phyloP scores from a whole-genome alignment of 306 rosid species.

The Oemleria cerasiformis region DNA sequence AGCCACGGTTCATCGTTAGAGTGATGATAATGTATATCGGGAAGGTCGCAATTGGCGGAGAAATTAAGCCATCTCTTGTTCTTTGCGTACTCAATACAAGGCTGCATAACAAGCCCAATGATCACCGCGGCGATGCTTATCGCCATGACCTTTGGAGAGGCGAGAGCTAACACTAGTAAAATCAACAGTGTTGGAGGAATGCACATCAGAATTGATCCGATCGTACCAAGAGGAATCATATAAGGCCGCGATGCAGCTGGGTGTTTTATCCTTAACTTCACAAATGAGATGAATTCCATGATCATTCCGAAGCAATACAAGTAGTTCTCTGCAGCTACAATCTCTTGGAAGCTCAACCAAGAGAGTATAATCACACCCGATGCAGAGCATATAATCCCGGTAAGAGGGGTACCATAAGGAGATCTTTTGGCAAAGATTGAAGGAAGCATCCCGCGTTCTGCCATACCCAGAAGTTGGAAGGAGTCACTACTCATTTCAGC shows the following conservation, averaged over 20 bases:
- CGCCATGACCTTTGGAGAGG: slow-evolving; percentile 43
- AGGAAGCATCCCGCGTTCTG: slow-evolving; percentile 64
- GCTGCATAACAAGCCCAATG: slow-evolving; percentile 45
- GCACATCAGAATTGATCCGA: slow-evolving; percentile 55
- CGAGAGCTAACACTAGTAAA: slow-evolving; percentile 49
- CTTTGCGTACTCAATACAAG: slow-evolving; percentile 45
- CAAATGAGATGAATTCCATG: slow-evolving; percentile 62
- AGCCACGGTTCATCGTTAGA: no score
- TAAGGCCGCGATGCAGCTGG: slow-evolving; percentile 48
- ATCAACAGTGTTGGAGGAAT: slow-evolving; percentile 49
- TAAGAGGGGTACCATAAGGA: slow-evolving; percentile 49
- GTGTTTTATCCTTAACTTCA: slow-evolving; percentile 44
- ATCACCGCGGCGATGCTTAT: slow-evolving; percentile 43
- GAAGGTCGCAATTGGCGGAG: slow-evolving; percentile 35
- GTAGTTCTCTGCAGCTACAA: slow-evolving; percentile 63
- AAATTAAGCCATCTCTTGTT: slow-evolving; percentile 51
- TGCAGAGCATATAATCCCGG: slow-evolving; percentile 62
- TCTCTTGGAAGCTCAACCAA: slow-evolving; percentile 75
- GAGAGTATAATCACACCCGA: slow-evolving; percentile 61
- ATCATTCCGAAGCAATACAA: slow-evolving; percentile 72
- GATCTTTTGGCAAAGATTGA: slow-evolving; percentile 54
- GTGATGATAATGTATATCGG: slow-evolving; percentile 21
- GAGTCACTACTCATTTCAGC: slow-evolving; percentile 78
- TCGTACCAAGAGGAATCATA: slow-evolving; percentile 49
- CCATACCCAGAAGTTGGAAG: slow-evolving; percentile 72